Evolutionary conservation across 148 eudicot genomes (phyloP), one percentile per base, ranked within the genome.

Genomic region (Persicaria maculosa): DNA sequence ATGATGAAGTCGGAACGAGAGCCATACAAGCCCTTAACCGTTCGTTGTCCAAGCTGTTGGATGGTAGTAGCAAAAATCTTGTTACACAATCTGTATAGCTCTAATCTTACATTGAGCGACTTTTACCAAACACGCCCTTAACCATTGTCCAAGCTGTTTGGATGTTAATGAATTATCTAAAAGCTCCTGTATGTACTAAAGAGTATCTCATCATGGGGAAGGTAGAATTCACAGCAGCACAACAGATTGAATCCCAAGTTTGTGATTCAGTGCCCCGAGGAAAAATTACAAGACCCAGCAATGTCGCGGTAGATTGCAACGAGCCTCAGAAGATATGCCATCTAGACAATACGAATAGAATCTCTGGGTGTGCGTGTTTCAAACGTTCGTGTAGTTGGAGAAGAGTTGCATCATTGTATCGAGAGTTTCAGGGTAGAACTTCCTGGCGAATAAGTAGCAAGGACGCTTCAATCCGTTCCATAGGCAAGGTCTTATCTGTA

Each of bases 401-500:
- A 93, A 90, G 69, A 88, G 80, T 44, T 78, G 76, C 54, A 89
- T 80, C 89, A 93, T 73, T 50, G 40, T 86, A 72, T 86, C 86
- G 36, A 93, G 81, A 58, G 98, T 89, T 83, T 93, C 97, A 0
- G 97, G 92, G 80, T 86, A 81, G 81, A 93, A 93, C 76, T 93
- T 93, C 76, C 98, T 80, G 16, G 88, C 98, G 72, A 93, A 93
- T 83, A 93, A 87, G 78, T 93, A 86, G 78, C 98, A 93, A 0
- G 97, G 97, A 14, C 96, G 87, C 77, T 76, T 81, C 71, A 78
- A 85, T 79, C 98, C 98, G 45, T 93, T 93, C 98, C 98, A 93
- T 69, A 91, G 64, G 84, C 98, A 91, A 31, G 88, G 89, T 47
- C 70, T 86, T 73, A 82, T 54, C 52, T 78, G 80, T 25, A 82